Percentiles rank a stretch among this genome's conserved stretches.
Evolutionary conservation across 2,329 filamentous ascomycete genomes (phyloP).

Genomic region (Colletotrichum orbiculare): DNA sequence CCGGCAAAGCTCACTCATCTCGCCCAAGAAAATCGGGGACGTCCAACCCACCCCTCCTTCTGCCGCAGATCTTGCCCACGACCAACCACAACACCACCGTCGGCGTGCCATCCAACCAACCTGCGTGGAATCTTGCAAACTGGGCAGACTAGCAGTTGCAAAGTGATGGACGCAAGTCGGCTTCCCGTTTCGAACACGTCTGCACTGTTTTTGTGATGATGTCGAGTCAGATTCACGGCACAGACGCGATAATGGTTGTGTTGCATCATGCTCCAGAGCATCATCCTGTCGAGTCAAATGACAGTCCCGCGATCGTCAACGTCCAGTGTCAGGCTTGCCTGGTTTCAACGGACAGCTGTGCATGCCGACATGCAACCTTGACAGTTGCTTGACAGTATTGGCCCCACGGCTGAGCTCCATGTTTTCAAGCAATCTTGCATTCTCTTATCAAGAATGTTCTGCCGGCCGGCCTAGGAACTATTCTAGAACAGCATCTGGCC

Average conservation of each 20-base stretch:
- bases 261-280: neutral
- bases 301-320: neutral
- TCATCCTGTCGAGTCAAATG: conserved; percentile 10
- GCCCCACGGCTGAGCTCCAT: conserved; percentile 18
- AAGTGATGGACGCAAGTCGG: too few species aligned
- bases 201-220: neutral
- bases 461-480: neutral
- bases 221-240: conserved; percentile 1
- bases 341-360: conserved; percentile 8
- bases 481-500: neutral
- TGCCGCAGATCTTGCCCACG: conserved; percentile 16
- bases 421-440: neutral
- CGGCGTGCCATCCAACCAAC: conserved; percentile 2
- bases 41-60: neutral
- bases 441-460: neutral
- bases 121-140: too few species aligned
- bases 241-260: too few species aligned
- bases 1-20: conserved; percentile 12
- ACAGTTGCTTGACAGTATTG: conserved; percentile 11
- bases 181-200: too few species aligned
- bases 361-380: neutral
- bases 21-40: conserved; percentile 25
- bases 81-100: neutral
- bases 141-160: too few species aligned
- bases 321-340: neutral